Base-by-base conservation (phyloP, 169 alveolate genomes). In the Cryptosporidium meleagridis region DNA sequence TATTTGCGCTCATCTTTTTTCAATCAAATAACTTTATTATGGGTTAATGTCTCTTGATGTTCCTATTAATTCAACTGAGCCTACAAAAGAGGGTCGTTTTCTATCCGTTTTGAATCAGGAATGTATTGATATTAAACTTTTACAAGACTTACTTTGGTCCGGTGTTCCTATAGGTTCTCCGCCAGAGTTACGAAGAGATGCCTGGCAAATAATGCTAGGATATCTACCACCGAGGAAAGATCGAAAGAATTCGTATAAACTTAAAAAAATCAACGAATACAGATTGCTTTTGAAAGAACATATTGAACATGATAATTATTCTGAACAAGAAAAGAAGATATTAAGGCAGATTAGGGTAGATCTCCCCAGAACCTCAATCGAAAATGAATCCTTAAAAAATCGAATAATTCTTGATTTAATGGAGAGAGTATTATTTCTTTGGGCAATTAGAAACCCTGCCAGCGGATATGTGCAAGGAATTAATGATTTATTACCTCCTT, bases 391-490 rank as follows among this genome's bases (percentile, higher is more conserved):
- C 53, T 93, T 96, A 91, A 93, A 91, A 84, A 93, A 94, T 73
- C 92, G 94, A 45, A 92, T 93, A 59, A 92, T 96, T 26, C 96
- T 95, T 85, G 87, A 75, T 55, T 86, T 95, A 91, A 95, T 97
- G 95, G 98, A 95, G 85, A 92, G 98, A 61, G 94, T 96, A 14
- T 94, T 96, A 73, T 97, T 94, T 84, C 93, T 96, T 23, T 97
- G 98, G 97, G 96, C 98, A 16, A 96, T 96, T 48, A 86, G 97
- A 75, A 95, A 97, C 92, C 99, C 99, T 14, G 98, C 98, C 3
- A 93, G 97, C 84, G 98, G 99, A 58, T 97, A 97, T 91, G 99
- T 97, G 5, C 98, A 96, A 93, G 99, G 99, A 39, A 95, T 97
- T 44, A 97, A 97, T 87, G 99, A 97, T 85, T 85, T 97, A 65